Evolutionary conservation across 2,329 filamentous ascomycete species (phyloP), one percentile per base, ranked within the genome.

Genomic region (Penicillium verrucosum): DNA sequence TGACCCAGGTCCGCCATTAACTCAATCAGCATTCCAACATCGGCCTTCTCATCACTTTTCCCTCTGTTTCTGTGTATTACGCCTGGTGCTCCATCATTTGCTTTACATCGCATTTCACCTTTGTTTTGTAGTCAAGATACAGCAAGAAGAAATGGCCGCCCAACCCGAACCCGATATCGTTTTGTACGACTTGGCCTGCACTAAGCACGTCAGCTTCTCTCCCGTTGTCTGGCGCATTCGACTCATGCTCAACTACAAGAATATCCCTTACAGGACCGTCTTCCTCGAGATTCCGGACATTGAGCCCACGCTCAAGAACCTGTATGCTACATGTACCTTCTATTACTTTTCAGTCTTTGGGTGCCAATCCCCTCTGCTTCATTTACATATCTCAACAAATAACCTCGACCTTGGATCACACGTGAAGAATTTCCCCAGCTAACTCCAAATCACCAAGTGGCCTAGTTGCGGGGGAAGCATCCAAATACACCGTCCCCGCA

Each of bases 221-320:
- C 76, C 76, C 4, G 62, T 62, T 37, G 74, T 75, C 54, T 78
- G 75, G 75, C 72, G 74, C 48, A 76, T 76, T 60, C 75, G 77
- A 53, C 64, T 78, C 21, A 71, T 78, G 67, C 74, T 79, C 18
- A 78, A 77, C 60, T 78, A 77, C 51, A 78, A 78, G 63, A 46
- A 66, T 1, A 71, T 78, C 29, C 68, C 75, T 18, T 78, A 77
- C 61, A 68, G 48, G 40, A 77, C 75, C 8, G 47, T 76, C 52
- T 78, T 77, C 50, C 69, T 78, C 29, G 75, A 77, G 54, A 77
- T 78, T 52, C 73, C 71, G 1, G 75, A 78, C 45, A 78, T 78
- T 59, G 73, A 75, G 58, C 70, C 72, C 3, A 76, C 73, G 2
- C 60, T 78, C n/a, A 73, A 75, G 67, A 67, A 46, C 29, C 66